phyloP scores from a whole-genome alignment of 2,329 filamentous ascomycete species.

The Didymosphaeria variabile region DNA sequence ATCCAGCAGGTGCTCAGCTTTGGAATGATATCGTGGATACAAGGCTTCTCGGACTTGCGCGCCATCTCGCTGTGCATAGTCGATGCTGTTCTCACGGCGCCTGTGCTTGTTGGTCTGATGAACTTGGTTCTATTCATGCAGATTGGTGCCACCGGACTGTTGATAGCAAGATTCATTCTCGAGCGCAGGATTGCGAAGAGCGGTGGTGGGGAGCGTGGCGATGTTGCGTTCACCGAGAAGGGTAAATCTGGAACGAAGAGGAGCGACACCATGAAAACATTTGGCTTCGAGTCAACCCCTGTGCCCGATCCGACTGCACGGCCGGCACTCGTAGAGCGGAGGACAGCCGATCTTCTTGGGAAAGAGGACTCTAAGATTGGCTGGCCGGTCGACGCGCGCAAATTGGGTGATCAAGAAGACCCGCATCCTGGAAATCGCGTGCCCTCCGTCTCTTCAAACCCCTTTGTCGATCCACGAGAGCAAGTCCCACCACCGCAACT shows the following conservation, averaged over 20 bases:
- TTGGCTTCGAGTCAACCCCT: conserved; percentile 27
- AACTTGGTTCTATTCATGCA: conserved; percentile 32
- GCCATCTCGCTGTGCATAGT: conserved; percentile 38
- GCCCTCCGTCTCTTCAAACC: conserved; percentile 7
- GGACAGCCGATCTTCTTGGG: conserved; percentile 29
- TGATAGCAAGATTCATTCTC: conserved; percentile 34
- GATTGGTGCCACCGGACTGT: conserved; percentile 30
- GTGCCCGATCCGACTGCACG: conserved; percentile 4
- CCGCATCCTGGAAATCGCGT: not conserved
- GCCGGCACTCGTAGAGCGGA: conserved; percentile 17
- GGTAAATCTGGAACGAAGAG: not conserved
- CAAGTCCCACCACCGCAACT: conserved; percentile 11
- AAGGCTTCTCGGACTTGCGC: conserved; percentile 34
- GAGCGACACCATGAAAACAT: conserved; percentile 29
- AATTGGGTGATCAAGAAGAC: conserved; percentile 27
- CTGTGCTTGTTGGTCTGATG: conserved; percentile 24
- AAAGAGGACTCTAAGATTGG: conserved; percentile 32
- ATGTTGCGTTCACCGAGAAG: conserved; percentile 1
- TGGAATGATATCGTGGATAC: conserved; percentile 31
- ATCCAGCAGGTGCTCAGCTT: conserved; percentile 30
- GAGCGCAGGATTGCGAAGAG: conserved; percentile 37
- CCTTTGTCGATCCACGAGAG: conserved; percentile 17
- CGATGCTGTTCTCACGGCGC: conserved; percentile 35
- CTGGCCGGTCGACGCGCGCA: conserved; percentile 32
- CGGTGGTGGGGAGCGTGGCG: conserved; percentile 10